Base-by-base conservation (phyloP, 768 basidiomycete species). In the Mycena haematopus region DNA sequence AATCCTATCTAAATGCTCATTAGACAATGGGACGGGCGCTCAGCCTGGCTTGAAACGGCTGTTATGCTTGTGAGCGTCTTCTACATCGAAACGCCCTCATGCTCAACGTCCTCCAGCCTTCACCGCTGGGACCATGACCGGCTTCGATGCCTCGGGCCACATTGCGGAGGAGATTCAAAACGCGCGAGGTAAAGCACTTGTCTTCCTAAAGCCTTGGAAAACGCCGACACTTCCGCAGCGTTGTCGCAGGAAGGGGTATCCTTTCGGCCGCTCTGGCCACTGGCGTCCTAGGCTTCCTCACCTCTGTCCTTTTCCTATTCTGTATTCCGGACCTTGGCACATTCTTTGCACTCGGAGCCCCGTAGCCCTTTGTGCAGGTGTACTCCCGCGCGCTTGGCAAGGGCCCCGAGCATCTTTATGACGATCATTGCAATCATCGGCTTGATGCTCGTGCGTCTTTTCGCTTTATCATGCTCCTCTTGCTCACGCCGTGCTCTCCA, bases 21-120 rank as follows among this genome's bases (percentile, higher is more conserved):
- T 60, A 94, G 92, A 92, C 74, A 96, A 96, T 68, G 94, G 93
- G 25, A 95, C 94, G 0, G 92, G 92, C 0, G 93, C 94, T 3
- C 83, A 91, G 22, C 79, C 90, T 9, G 92, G 84, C 6, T 96
- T 94, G 95, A 96, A 95, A 69, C 96, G 92, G 92, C 83, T 93
- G 17, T 74, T 97, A 40, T 93, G 90, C 5, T 93, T 93, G 92
- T 93, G 68, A 31, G 74, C 24, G 51, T 21, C 24, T n/a, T 5
- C 10, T 50, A 24, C 15, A 42, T 57, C n/a, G 29, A 31, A 14
- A 8, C 22, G 11, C 24, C n/a, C 10, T 29, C 47, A 25, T 40
- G 29, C 56, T 38, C 27, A 22, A 35, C 7, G 21, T 27, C 25
- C 17, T 51, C 19, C 58, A 93, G 91, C 80, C 80, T 96, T 93